Evolutionary conservation across 1,139 yeast species (phyloP), one percentile per base, ranked within the genome.

Genomic region (Kurtzmaniella quercitrusa): DNA sequence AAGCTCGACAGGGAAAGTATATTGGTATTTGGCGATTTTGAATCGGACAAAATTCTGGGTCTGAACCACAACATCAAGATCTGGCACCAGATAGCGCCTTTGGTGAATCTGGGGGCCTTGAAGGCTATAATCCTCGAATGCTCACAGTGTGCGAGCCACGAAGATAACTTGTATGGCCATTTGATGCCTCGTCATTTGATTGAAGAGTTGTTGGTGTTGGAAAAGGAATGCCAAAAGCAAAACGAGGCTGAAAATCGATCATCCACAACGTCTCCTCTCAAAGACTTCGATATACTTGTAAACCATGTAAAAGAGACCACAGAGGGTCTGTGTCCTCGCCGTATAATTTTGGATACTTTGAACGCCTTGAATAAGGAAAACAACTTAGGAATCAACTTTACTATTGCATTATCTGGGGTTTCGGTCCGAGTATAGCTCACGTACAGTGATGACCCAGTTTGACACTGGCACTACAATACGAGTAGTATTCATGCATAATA

Each of bases 21-120:
- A 5, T 59, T 86, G 15, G 62, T 85, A 3, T 88, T 87, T 70
- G 96, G 96, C 1, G 96, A 88, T 58, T 80, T 87, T 42, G 95
- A 88, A 58, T 76, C 87, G 38, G 95, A 87, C 58, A 36, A 56
- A 4, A 60, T 70, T 0, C 75, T 85, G 9, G 56, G 60, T 2
- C 52, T 65, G 5, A 56, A 68, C 17, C 65, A 66, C 11, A 83
- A 85, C 53, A 48, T 50, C 2, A 48, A 48, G 0, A 74, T 87
- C 2, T 89, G 96, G 96, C 46, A 58, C 3, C 53, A 59, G 12
- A 66, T 86, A 0, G 77, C 86, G 0, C 73, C 75, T 0, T 55
- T 70, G 36, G 64, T 84, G 1, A 54, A 66, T 0, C 50, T 56
- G 15, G 40, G 47, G 18, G 37, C 51, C 7, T 61, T 89, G 38